These are phyloP conservation scores for Curvularia spicifera DNA, from an alignment of 2,329 filamentous ascomycete species.

Conservation along the genomic window DNA sequence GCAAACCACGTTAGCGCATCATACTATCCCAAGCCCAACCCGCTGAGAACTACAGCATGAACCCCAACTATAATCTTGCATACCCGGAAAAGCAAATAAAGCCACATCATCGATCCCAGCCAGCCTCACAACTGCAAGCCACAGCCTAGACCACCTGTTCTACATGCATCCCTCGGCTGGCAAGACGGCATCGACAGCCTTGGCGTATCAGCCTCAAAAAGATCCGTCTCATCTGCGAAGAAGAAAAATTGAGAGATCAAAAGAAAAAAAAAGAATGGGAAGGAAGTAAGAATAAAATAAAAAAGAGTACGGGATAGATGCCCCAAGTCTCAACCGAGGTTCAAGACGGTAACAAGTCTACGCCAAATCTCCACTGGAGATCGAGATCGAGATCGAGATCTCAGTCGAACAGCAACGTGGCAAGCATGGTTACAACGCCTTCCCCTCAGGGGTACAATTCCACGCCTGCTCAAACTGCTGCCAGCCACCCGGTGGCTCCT, in stretches of 20 bases:
- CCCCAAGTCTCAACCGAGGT: neutral
- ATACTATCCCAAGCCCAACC: neutral
- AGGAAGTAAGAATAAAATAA: neutral
- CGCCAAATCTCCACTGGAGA: neutral
- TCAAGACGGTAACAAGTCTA: neutral
- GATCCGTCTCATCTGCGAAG: neutral
- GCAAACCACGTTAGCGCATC: neutral
- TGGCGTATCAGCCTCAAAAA: neutral
- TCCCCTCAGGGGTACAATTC: slow-evolving; percentile 45
- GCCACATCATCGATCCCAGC: neutral
- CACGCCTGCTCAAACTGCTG: slow-evolving; percentile 61
- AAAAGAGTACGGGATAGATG: neutral
- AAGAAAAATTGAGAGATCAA: neutral
- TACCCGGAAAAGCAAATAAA: neutral
- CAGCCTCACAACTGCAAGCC: neutral
- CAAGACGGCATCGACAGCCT: neutral
- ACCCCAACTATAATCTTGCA: neutral
- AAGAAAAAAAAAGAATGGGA: neutral
- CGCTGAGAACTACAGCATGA: too few relatives aligned
- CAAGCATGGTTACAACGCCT: slow-evolving; percentile 31
- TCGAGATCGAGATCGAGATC: neutral
- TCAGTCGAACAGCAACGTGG: neutral
- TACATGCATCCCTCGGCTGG: neutral
- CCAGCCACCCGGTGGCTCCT: slow-evolving; percentile 64
- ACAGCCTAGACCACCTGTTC: neutral